These are phyloP conservation scores for Aegilops tauschii DNA, from an alignment of 176 grass and related monocot species.

Conservation along the genomic window DNA sequence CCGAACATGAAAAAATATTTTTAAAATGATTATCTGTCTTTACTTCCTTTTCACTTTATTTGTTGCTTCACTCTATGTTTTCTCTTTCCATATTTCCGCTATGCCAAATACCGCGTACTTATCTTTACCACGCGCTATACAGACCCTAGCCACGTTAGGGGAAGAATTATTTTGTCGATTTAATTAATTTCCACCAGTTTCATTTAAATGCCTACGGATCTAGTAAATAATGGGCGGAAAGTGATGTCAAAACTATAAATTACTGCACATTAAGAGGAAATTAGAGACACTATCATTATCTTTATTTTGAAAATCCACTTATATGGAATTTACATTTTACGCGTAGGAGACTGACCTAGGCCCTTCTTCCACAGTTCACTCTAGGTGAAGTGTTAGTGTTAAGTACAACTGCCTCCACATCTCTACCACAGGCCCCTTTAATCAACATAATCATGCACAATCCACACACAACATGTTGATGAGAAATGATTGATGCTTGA, in stretches of 20 bases:
- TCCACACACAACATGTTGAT: conserved; percentile 18
- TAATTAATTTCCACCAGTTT: background rate
- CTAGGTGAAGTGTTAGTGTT: conserved; percentile 33
- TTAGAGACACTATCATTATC: background rate
- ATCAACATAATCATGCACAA: conserved; percentile 6
- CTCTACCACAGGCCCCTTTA: background rate
- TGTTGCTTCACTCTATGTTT: background rate
- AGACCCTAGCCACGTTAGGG: background rate
- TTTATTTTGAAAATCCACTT: no score
- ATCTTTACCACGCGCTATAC: background rate
- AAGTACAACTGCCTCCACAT: conserved; percentile 32
- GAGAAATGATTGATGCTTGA: conserved; percentile 27
- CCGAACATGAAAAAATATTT: background rate
- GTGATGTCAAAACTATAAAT: background rate
- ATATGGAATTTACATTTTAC: background rate
- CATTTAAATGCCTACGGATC: background rate
- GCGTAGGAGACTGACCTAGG: background rate
- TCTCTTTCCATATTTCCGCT: background rate
- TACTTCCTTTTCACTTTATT: background rate
- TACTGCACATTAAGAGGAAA: background rate
- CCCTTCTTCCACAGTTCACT: background rate
- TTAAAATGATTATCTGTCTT: background rate
- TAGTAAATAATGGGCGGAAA: background rate
- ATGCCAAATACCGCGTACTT: background rate
- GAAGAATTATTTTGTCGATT: background rate